Base-by-base conservation (phyloP, 768 basidiomycete species). In the Mycena amicta region DNA sequence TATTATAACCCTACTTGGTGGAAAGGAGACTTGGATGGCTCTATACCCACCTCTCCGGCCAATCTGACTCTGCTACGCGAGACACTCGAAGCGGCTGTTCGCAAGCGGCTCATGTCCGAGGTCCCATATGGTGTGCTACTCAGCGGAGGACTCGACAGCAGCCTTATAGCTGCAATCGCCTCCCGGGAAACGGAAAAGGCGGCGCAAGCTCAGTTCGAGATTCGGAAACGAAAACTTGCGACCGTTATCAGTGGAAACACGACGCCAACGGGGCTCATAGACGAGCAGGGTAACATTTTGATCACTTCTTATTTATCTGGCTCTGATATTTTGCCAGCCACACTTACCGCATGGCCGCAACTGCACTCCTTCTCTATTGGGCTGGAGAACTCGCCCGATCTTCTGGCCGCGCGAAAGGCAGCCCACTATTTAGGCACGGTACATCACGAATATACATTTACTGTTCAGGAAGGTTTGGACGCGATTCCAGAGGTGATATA, bases 291-390 rank as follows among this genome's bases (percentile, higher is more conserved):
- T 87, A 66, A 63, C 75, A 65, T 8, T 59, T 33, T 50, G 25
- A n/a, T 30, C 37, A 20, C 50, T 26, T 33, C 12, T 37, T 8
- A 22, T 4, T 20, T 22, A 15, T 18, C 20, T 50, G 27, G 18
- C 55, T 55, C 12, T 57, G 64, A 18, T 56, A 58, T 51, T 63
- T 50, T 58, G 45, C 22, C 61, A 90, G 90, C 82, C 29, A 86
- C 88, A 22, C 82, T 95, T 37, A 87, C 89, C 50, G 78, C 91
- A 16, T 98, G 96, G 97, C 95, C 97, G 1, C 92, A 92, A 71
- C 80, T 99, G 12, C 97, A 98, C 75, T 99, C 97, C 2, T 99
- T 98, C 78, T 95, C 96, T 6, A 89, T 99, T 64, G 97, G 97
- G 59, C 80, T 99, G 40, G 90, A 93, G 68, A 87, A 92, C 75